phyloP scores from a whole-genome alignment of 2,329 filamentous ascomycete genomes.

The Cercospora sp. region DNA sequence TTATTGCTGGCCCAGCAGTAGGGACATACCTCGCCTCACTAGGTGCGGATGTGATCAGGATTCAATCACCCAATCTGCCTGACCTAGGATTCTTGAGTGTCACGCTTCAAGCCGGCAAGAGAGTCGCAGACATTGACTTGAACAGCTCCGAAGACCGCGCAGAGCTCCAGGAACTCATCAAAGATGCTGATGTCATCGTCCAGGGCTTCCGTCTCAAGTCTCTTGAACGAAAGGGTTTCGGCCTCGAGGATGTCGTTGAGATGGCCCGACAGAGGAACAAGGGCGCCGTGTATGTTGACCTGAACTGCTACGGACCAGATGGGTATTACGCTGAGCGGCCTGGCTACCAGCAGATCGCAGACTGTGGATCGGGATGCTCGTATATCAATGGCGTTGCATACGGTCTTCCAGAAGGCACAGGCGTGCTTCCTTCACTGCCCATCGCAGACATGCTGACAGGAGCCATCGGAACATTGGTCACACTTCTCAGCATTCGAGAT shows the following conservation, averaged over 20 bases:
- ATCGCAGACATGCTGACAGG: constrained; percentile 26
- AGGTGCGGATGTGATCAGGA: constrained; percentile 36
- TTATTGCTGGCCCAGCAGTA: constrained; percentile 35
- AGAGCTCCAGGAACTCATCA: constrained; percentile 44
- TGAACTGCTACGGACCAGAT: constrained; percentile 57
- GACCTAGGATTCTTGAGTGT: constrained; percentile 37
- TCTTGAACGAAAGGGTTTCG: constrained; percentile 47
- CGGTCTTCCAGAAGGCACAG: constrained; percentile 26
- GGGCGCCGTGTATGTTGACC: constrained; percentile 51
- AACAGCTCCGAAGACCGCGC: constrained; percentile 42
- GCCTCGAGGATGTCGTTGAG: constrained; percentile 22
- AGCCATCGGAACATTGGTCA: constrained; percentile 27
- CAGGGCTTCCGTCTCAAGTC: constrained; percentile 53
- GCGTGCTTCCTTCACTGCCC: constrained; percentile 25
- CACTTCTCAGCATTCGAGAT: constrained; percentile 34
- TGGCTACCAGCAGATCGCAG: constrained; percentile 57
- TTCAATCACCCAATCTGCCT: constrained; percentile 31
- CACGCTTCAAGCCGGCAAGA: constrained; percentile 55
- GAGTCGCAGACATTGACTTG: constrained; percentile 50
- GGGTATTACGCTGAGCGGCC: constrained; percentile 50
- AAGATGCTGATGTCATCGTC: constrained; percentile 53
- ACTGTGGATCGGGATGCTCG: constrained; percentile 39
- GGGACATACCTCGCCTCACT: constrained; percentile 34
- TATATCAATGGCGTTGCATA: constrained; percentile 22
- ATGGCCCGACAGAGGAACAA: constrained; percentile 40